Conservation (phyloP, 148 eudicot genomes). For the Beta vulgaris region DNA sequence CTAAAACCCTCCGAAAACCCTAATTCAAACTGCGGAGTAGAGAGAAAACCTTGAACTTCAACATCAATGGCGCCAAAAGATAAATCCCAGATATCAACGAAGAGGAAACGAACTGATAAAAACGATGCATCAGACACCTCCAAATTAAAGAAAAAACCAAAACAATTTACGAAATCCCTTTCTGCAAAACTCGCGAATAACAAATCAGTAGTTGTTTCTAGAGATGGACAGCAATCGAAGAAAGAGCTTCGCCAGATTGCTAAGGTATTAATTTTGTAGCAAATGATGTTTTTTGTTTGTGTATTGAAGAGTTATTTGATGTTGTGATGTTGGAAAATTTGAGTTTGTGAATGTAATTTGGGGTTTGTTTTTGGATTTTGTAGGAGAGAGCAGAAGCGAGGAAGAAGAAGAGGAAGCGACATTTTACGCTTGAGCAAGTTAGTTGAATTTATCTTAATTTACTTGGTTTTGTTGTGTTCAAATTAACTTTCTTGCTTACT, state of each 20-base stretch:
- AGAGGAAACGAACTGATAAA: constrained; percentile 42
- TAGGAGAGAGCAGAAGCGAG: constrained; percentile 80
- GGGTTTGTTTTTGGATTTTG: constrained; percentile 16
- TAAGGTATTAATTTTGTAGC: constrained; percentile 18
- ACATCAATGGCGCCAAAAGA: constrained; percentile 32
- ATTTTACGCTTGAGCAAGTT: constrained; percentile 82
- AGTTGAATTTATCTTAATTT: constrained; percentile 5
- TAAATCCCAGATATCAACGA: constrained; percentile 29
- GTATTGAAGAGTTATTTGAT: no score
- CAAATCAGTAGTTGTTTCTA: neutral
- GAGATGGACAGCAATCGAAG: constrained; percentile 15
- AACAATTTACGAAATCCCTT: constrained; percentile 16
- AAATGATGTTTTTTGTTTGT: neutral
- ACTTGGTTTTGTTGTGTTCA: neutral
- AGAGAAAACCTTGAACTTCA: neutral
- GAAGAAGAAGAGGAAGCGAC: constrained; percentile 87
- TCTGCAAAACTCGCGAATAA: constrained; percentile 17
- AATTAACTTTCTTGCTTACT: no score
- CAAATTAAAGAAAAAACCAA: constrained; percentile 36
- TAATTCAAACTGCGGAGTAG: neutral
- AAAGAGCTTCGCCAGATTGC: constrained; percentile 22
- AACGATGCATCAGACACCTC: constrained; percentile 20
- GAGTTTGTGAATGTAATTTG: constrained; percentile 6
- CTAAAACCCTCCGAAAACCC: constrained; percentile 33
- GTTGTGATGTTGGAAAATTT: neutral